Evolutionary conservation across 108 stramenopile genomes (phyloP).

Genomic region (Fragilaria crotonensis): DNA sequence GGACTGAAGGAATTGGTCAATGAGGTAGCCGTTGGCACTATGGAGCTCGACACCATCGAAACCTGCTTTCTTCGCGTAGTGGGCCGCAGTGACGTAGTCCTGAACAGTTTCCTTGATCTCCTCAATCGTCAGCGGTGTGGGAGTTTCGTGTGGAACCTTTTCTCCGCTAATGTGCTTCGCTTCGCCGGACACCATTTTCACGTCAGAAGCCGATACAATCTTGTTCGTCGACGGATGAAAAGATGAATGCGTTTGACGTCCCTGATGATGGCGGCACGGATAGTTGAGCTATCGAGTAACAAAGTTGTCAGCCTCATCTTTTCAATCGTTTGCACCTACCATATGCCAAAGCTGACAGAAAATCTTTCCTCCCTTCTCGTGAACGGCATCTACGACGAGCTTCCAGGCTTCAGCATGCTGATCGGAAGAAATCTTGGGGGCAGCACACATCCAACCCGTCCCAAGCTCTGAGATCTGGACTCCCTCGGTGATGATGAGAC

Average conservation of each 20-base stretch:
- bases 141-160: constrained; percentile 39
- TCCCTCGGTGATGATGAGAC: constrained; percentile 65
- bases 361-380: constrained; percentile 43
- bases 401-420: constrained; percentile 67
- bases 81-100: constrained; percentile 36
- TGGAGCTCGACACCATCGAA: constrained; percentile 63
- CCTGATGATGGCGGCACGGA: no score
- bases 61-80: constrained; percentile 27
- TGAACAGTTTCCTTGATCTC: constrained; percentile 31
- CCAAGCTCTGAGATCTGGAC: constrained; percentile 37
- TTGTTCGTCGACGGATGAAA: constrained; percentile 30
- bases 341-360: constrained; percentile 64
- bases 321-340: constrained; percentile 48
- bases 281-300: no score
- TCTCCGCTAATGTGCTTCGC: constrained; percentile 26
- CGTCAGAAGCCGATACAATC: constrained; percentile 18
- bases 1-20: constrained; percentile 45
- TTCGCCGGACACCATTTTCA: constrained; percentile 5
- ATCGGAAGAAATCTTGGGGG: constrained; percentile 33
- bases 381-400: constrained; percentile 44
- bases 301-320: no score
- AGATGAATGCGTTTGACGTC: constrained; percentile 41
- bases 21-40: constrained; percentile 55
- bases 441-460: constrained; percentile 42
- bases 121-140: constrained; percentile 32